Evolutionary conservation across 1,284 basidiomycete genomes (phyloP), one percentile per base, ranked within the genome.

Genomic region (Puccinia polysora): DNA sequence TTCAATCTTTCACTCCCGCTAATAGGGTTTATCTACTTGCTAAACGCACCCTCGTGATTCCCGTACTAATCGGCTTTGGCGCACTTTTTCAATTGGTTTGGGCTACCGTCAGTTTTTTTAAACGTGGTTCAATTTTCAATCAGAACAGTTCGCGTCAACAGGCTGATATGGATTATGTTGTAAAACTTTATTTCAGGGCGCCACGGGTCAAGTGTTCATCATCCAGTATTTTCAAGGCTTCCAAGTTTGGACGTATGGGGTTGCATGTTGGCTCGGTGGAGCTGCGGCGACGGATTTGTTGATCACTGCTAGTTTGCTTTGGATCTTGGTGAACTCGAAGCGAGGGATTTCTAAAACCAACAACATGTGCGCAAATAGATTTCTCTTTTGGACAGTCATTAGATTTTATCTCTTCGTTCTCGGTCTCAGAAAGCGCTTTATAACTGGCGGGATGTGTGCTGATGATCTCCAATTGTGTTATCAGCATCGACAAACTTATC

Each of bases 221-320:
- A 65, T 74, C 18, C 38, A 73, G 60, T 36, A 56, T 7, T 72
- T 73, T 47, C n/a, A 60, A 18, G 45, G 45, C 20, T 75, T 74
- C 45, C 75, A 73, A 23, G 18, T 28, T 3, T 73, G 73, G 67
- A 60, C 70, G 7, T 73, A 73, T 50, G 71, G 74, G 12, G 73
- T 65, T 5, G 32, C 62, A 36, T 59, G 36, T 50, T 72, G 73
- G 55, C 58, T 73, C 20, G 73, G 65, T 32, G 40, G 47, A 1
- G 74, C 75, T 5, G 75, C 74, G 0, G 40, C 34, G 7, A 64
- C 65, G 2, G 75, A 75, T 40, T 34, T 75, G 14, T 23, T 75
- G 28, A 74, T 75, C 40, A 75, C 74, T 0, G 20, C 36, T 20
- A 63, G 73, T 28, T 59, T 75, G 62, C 59, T 75, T 2, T 75